phyloP scores from a whole-genome alignment of 2,329 filamentous ascomycete species.

The Phyllosticta citriasiana region DNA sequence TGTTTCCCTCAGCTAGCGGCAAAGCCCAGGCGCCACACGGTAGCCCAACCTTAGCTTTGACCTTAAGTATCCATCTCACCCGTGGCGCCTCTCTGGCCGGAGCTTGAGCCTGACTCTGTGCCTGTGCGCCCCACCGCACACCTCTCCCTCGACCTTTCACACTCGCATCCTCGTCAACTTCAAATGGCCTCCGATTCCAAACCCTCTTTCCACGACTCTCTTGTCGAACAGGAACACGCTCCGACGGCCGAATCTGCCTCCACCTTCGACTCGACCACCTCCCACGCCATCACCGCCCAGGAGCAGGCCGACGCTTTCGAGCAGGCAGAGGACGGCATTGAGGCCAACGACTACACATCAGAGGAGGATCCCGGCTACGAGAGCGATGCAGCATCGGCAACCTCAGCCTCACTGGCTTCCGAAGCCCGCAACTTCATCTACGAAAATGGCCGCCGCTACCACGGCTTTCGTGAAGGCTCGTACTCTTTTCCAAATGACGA shows the following conservation, averaged over 20 bases:
- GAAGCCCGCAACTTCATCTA: slow-evolving; percentile 41
- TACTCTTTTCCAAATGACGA: slow-evolving; percentile 55
- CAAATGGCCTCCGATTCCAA: not conserved
- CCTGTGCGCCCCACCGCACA: not conserved
- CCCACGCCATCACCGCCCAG: not conserved
- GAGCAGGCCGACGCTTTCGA: slow-evolving; percentile 11
- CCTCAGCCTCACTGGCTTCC: slow-evolving; percentile 25
- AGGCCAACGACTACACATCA: slow-evolving; percentile 14
- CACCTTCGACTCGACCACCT: not conserved
- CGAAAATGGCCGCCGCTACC: slow-evolving; percentile 52
- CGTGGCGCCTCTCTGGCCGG: not conserved
- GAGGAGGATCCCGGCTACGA: slow-evolving; percentile 15
- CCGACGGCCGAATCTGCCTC: not conserved
- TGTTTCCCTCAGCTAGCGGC: not conserved
- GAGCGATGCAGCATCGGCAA: slow-evolving; percentile 17
- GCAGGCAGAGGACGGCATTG: slow-evolving; percentile 12
- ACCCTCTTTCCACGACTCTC: slow-evolving; percentile 5
- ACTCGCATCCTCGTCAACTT: not conserved
- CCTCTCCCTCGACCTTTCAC: slow-evolving; percentile 1
- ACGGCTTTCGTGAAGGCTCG: slow-evolving; percentile 43
- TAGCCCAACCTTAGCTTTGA: too few relatives aligned
- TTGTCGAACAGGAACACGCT: not conserved
- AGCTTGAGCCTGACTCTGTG: not conserved
- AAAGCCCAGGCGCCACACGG: not conserved
- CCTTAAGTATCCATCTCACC: not conserved